Evolutionary conservation across 1,139 yeast genomes (phyloP).

Genomic region (Tardiomyces blankii): DNA sequence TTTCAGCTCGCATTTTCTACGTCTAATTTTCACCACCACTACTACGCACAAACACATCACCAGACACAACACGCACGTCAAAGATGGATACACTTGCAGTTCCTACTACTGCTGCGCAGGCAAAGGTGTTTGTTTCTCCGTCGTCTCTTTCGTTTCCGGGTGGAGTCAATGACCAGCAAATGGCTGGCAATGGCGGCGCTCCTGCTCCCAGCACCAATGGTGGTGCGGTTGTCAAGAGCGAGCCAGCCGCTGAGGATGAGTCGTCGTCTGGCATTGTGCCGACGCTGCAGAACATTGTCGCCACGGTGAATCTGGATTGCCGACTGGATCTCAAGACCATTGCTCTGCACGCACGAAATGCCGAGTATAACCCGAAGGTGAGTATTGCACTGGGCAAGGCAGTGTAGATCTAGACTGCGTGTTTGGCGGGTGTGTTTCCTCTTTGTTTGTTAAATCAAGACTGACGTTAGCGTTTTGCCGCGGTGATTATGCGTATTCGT

Average conservation of each 20-base stretch:
- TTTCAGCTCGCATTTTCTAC: too few relatives aligned
- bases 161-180: conserved; percentile 13
- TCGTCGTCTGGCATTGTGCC: conserved; percentile 92
- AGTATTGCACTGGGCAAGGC: conserved; percentile 2
- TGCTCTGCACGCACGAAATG: conserved; percentile 97
- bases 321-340: conserved; percentile 92
- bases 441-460: conserved; percentile 2
- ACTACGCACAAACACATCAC: too few relatives aligned
- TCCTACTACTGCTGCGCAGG: conserved; percentile 75
- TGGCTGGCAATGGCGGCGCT: conserved; percentile 6
- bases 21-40: too few relatives aligned
- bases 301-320: conserved; percentile 94
- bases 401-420: too few relatives aligned
- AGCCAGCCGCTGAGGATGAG: conserved; percentile 36
- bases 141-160: conserved; percentile 53
- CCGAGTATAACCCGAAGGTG: conserved; percentile 83
- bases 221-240: conserved; percentile 12
- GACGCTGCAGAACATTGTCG: conserved; percentile 92
- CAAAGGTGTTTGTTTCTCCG: conserved; percentile 62
- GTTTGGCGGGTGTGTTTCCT: not conserved
- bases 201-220: conserved; percentile 3
- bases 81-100: conserved; percentile 62
- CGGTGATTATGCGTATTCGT: conserved; percentile 98
- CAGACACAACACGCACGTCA: not conserved
- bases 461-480: conserved; percentile 74